A percentile compares a stretch with the other conserved stretches of the same genome.
Evolutionary conservation across 768 basidiomycete species (phyloP).

Genomic region (Amyloporia xantha): DNA sequence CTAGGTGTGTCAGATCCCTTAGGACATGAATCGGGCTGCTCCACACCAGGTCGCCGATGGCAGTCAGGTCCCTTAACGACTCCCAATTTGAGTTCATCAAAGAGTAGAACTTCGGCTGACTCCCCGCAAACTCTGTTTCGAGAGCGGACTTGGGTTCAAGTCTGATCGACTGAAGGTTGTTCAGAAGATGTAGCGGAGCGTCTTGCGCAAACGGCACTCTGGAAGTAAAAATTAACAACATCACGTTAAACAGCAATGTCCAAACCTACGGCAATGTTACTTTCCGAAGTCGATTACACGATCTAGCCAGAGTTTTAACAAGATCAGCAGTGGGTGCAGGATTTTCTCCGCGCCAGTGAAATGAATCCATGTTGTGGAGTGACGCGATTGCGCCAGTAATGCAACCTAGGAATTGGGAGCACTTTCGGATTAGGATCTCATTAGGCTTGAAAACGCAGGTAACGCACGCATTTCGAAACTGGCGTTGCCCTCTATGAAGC

Average conservation of each 20-base stretch:
- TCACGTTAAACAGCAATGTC: too few relatives aligned
- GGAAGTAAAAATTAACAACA: neutral
- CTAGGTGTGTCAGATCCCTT: conserved; percentile 5
- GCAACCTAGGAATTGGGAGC: neutral
- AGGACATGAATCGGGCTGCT: conserved; percentile 1
- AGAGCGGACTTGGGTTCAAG: neutral
- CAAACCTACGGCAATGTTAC: neutral
- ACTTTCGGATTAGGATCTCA: neutral
- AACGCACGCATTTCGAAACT: neutral
- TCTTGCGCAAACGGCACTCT: too few relatives aligned
- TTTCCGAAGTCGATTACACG: neutral
- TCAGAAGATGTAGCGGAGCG: neutral
- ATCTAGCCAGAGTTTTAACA: neutral
- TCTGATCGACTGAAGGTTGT: neutral
- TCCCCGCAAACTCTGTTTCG: neutral
- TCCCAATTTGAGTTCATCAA: neutral
- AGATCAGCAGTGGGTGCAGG: neutral
- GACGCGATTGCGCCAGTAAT: neutral
- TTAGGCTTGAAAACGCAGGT: neutral
- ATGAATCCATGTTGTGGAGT: neutral
- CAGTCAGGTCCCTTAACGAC: neutral
- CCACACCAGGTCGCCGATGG: conserved; percentile 3
- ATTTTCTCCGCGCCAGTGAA: neutral
- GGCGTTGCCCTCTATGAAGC: neutral
- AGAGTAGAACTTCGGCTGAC: neutral